Evolutionary conservation across 495 filamentous ascomycete species (phyloP), one percentile per base, ranked within the genome.

Genomic region (Trichodelitschia bisporula): DNA sequence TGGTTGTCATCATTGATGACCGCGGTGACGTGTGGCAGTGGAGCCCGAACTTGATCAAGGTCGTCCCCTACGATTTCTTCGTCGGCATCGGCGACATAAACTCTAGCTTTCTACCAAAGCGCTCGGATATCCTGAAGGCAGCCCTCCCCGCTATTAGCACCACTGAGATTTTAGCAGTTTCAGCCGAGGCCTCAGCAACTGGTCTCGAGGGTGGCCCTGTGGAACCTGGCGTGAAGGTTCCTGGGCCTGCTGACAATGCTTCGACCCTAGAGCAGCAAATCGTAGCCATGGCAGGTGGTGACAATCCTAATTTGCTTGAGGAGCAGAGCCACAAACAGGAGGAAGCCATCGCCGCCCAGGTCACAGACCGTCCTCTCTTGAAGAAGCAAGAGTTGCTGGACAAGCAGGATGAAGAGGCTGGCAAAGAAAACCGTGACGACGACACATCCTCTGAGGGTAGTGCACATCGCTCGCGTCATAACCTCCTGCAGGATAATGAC

Each of bases 1-100:
- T 99, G 86, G 86, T 91, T 13, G 80, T 90, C 17, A 92, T 99
- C 43, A 99, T 99, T 36, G 86, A 99, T 48, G 86, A 99, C 44
- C 65, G 86, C 40, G 79, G 78, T 19, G 86, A 99, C 47, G 83
- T 99, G n/a, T 99, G 86, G 86, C 69, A 72, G 28, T 95, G 89
- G 64, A 72, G 73, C 40, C 64, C 72, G 8, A 93, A 99, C 41
- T 61, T 99, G 15, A 78, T 99, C 54, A 92, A 89, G 51, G 89
- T 99, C 18, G 64, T 63, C 10, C 78, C 82, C 4, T 99, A 89
- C 47, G 83, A 95, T 45, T 99, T 99, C 48, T 97, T 95, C 47
- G 74, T 84, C 18, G 89, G 89, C 15, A 93, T 92, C 41, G 86
- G 86, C 28, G 86, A 99, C 49, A 99, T 99, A 57, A 99, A 99